Evolutionary conservation across 2,329 filamentous ascomycete genomes (phyloP).

Genomic region (Aspergillus sclerotialis): DNA sequence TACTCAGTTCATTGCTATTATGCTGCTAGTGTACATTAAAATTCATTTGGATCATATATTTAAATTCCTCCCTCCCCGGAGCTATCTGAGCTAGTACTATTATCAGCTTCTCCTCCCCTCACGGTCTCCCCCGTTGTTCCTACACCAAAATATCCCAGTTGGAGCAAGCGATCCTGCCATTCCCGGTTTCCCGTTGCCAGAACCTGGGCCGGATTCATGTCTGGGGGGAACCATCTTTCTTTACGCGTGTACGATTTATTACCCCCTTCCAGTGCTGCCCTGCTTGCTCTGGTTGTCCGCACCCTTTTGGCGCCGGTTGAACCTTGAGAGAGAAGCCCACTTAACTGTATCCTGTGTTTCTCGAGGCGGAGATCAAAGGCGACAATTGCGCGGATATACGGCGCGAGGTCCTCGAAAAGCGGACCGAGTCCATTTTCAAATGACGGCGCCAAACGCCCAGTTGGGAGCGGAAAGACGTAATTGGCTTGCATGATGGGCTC

Average conservation of each 20-base stretch:
- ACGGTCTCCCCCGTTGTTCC: conserved; percentile 4
- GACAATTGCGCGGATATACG: conserved; percentile 82
- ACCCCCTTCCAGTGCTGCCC: conserved; percentile 71
- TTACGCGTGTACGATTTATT: conserved; percentile 58
- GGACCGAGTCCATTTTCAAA: conserved; percentile 65
- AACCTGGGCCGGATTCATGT: conserved; percentile 55
- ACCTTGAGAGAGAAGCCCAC: conserved; percentile 56
- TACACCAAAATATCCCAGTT: conserved; percentile 25
- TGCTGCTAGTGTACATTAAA: no score
- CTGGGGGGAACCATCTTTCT: conserved; percentile 64
- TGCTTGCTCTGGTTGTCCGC: conserved; percentile 66
- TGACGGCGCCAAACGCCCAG: conserved; percentile 50
- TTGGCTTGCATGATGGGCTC: conserved; percentile 43
- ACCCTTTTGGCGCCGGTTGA: conserved; percentile 49
- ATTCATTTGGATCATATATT: no score
- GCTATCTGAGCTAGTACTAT: conserved; percentile 12
- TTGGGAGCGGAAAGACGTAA: conserved; percentile 24
- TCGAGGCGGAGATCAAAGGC: conserved; percentile 67
- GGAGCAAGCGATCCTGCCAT: conserved; percentile 33
- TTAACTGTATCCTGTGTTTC: conserved; percentile 57
- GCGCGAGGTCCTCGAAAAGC: conserved; percentile 72
- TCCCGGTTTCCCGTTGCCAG: conserved; percentile 54
- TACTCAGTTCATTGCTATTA: no score
- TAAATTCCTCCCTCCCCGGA: conserved; percentile 12
- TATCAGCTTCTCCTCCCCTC: conserved; percentile 9